A percentile compares a stretch with the other conserved stretches of the same genome.
These are phyloP conservation scores for Mycena amicta DNA, from an alignment of 768 basidiomycete genomes.

Conservation along the genomic window DNA sequence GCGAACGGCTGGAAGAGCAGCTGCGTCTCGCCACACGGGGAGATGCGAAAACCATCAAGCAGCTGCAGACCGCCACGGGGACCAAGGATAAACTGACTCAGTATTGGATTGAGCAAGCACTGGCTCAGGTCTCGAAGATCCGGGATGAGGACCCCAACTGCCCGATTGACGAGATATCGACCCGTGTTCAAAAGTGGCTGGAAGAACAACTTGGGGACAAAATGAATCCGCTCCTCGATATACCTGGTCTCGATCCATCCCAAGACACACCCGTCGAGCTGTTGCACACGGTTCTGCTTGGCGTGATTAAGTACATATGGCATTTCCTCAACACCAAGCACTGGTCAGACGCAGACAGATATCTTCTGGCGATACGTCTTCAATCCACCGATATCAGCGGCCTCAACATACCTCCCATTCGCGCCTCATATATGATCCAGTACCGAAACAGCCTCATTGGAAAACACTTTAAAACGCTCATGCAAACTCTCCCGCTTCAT, in stretches of 20 bases:
- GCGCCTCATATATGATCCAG: constrained; percentile 19
- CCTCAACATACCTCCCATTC: constrained; percentile 13
- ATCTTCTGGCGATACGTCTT: constrained; percentile 16
- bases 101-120: constrained; percentile 13
- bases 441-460: too few species aligned
- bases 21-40: constrained; percentile 1
- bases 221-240: constrained; percentile 8
- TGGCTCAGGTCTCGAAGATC: not conserved
- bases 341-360: constrained; percentile 4
- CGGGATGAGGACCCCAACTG: not conserved
- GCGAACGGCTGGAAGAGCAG: constrained; percentile 1
- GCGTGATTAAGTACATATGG: not conserved
- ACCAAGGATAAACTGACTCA: constrained; percentile 15
- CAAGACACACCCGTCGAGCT: constrained; percentile 7
- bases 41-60: not conserved
- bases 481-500: constrained; percentile 19
- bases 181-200: constrained; percentile 3
- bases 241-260: constrained; percentile 3
- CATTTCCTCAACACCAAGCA: constrained; percentile 2
- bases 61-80: constrained; percentile 1
- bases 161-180: not conserved
- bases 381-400: constrained; percentile 13
- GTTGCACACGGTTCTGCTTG: constrained; percentile 3
- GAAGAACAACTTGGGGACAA: constrained; percentile 10
- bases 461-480: constrained; percentile 28